Evolutionary conservation across 768 basidiomycete species (phyloP).

Genomic region (Psilocybe cubensis): DNA sequence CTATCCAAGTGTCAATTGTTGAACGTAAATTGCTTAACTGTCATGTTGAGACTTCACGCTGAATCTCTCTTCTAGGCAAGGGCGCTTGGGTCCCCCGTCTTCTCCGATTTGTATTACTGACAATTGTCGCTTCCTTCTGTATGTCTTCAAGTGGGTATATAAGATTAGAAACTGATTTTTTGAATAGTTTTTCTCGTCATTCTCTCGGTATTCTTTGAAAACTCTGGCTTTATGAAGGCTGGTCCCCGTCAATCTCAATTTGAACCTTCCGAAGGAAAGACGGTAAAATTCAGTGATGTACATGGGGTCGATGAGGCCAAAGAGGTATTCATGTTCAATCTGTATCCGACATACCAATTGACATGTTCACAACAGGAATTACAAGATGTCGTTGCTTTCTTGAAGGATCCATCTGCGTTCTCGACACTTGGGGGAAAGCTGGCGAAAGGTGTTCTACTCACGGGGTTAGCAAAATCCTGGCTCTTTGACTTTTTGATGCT

Average conservation of each 20-base stretch:
- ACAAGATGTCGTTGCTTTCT: conserved; percentile 92
- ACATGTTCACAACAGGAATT: conserved; percentile 63
- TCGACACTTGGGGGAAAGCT: conserved; percentile 91
- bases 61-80: conserved; percentile 50
- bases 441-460: conserved; percentile 90
- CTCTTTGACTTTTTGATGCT: conserved; percentile 3
- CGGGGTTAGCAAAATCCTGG: conserved; percentile 50
- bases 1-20: conserved; percentile 81
- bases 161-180: background rate
- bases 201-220: conserved; percentile 89
- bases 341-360: background rate
- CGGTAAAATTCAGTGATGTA: conserved; percentile 92
- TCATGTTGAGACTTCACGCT: background rate
- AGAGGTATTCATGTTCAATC: conserved; percentile 47
- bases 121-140: conserved; percentile 69
- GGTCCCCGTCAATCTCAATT: conserved; percentile 83
- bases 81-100: conserved; percentile 68
- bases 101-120: conserved; percentile 61
- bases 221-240: conserved; percentile 90
- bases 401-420: conserved; percentile 92
- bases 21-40: conserved; percentile 64
- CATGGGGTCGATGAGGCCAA: conserved; percentile 99
- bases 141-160: conserved; percentile 30
- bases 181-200: conserved; percentile 77
- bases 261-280: conserved; percentile 78